Evolutionary conservation across 805 yeast species (phyloP).

Genomic region (Candida ortonii): DNA sequence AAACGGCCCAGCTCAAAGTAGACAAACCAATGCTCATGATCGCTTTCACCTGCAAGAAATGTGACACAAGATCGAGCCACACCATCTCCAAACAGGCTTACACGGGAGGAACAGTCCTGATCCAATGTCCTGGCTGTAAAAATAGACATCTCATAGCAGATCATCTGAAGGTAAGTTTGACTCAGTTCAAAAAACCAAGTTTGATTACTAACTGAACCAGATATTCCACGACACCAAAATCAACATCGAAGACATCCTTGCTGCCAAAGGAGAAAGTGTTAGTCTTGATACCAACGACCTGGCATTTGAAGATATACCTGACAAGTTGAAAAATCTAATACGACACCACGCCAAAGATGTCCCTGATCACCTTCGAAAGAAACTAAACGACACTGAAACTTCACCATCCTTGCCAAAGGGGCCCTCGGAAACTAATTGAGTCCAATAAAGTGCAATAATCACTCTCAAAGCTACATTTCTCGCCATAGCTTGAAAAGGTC

Average conservation of each 20-base stretch:
- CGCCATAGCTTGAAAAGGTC: too few species aligned
- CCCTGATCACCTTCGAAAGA: constrained; percentile 47
- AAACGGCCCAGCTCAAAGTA: constrained; percentile 39
- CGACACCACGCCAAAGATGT: constrained; percentile 72
- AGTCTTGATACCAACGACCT: constrained; percentile 64
- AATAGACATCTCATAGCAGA: constrained; percentile 90
- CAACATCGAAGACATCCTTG: constrained; percentile 76
- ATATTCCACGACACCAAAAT: constrained; percentile 77
- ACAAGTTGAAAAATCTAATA: constrained; percentile 44
- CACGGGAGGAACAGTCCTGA: constrained; percentile 77
- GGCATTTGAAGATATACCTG: constrained; percentile 67
- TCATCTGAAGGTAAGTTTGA: constrained; percentile 52
- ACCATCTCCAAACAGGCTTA: constrained; percentile 92
- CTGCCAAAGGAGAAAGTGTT: constrained; percentile 72
- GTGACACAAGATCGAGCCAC: constrained; percentile 81
- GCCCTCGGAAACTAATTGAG: too few species aligned
- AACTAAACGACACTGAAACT: too few species aligned
- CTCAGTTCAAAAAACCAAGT: too few species aligned
- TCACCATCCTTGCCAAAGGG: too few species aligned
- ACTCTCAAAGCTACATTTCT: too few species aligned
- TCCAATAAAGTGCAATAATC: too few species aligned
- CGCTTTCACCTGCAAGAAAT: constrained; percentile 89
- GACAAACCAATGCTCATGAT: constrained; percentile 81
- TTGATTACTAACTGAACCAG: constrained; percentile 32
- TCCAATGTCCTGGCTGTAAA: constrained; percentile 89